Base-by-base conservation (phyloP, 805 yeast species). In the Metschnikowia cubensis region DNA sequence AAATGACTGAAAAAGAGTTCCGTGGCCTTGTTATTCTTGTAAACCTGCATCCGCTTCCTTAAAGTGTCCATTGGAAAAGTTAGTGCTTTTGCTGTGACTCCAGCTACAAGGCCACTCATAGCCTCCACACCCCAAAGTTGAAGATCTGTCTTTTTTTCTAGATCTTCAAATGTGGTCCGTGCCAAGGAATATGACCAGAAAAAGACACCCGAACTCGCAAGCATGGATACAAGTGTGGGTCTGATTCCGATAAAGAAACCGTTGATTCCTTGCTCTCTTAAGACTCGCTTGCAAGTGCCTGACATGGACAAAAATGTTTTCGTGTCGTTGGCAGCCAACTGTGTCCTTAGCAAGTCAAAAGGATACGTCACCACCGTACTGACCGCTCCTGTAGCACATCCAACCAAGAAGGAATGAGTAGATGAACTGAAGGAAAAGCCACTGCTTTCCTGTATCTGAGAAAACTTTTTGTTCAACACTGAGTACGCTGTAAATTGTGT, bases 21-120 rank as follows among this genome's bases (percentile, higher is more conserved):
- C 44, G 57, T 20, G 18, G 69, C 57, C 11, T 62, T 50, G 14
- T 17, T 38, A n/a, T 40, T 63, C 41, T 51, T 50, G 34, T 52
- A 53, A 68, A 91, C 81, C 64, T 92, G 97, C 40, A 86, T 67
- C 35, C 96, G 71, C 60, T 89, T 83, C 20, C 97, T 74, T 2
- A 91, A 63, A 0, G 96, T 81, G 64, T 94, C 99, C 40, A 94
- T 64, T 0, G 99, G 99, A 66, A 89, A 94, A 0, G 89, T 83
- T 0, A 82, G 55, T 0, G 83, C 78, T 64, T 94, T 94, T 11
- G 96, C 79, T 2, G 81, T 56, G 0, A 82, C 73, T 0, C 97
- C 98, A 0, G 97, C 96, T 0, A 81, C 45, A 35, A 89, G 70
- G 41, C 96, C 86, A 63, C 92, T 79, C 34, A 79, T 50, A 6